These are phyloP conservation scores for Mrakia blollopis DNA, from an alignment of 768 basidiomycete species.

Conservation along the genomic window DNA sequence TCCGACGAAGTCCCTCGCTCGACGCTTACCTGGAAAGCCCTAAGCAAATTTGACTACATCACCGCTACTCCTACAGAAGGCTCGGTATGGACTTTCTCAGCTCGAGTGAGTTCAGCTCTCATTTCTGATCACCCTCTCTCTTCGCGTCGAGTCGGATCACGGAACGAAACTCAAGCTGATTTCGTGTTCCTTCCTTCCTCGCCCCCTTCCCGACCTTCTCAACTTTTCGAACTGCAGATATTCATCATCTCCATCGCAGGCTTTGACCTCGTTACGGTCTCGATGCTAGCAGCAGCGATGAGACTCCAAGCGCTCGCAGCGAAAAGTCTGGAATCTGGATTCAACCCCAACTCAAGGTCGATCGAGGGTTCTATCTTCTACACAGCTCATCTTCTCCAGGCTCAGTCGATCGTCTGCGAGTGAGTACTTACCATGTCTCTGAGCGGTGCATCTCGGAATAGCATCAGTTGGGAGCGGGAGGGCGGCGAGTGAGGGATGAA, in stretches of 20 bases:
- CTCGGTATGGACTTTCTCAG: not conserved
- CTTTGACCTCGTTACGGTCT: not conserved
- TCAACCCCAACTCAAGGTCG: not conserved
- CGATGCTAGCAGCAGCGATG: not conserved
- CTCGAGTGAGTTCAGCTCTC: not conserved
- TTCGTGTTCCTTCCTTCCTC: not conserved
- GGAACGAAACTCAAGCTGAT: too few relatives aligned
- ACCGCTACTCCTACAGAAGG: not conserved
- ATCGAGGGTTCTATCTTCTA: not conserved
- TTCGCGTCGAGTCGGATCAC: not conserved
- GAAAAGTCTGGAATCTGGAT: not conserved
- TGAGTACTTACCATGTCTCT: not conserved
- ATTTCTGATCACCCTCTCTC: too few relatives aligned
- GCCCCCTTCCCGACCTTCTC: not conserved
- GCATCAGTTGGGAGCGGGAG: not conserved
- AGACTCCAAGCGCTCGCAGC: not conserved
- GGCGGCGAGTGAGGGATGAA: not conserved
- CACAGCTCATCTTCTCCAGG: not conserved
- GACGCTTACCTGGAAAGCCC: not conserved
- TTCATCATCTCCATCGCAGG: not conserved
- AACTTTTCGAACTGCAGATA: not conserved
- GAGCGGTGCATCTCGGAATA: too few relatives aligned
- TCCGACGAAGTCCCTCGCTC: not conserved
- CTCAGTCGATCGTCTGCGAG: conserved; percentile 1
- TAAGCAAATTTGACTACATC: not conserved